phyloP scores from a whole-genome alignment of 169 alveolate genomes.

The Cryptosporidium ryanae region DNA sequence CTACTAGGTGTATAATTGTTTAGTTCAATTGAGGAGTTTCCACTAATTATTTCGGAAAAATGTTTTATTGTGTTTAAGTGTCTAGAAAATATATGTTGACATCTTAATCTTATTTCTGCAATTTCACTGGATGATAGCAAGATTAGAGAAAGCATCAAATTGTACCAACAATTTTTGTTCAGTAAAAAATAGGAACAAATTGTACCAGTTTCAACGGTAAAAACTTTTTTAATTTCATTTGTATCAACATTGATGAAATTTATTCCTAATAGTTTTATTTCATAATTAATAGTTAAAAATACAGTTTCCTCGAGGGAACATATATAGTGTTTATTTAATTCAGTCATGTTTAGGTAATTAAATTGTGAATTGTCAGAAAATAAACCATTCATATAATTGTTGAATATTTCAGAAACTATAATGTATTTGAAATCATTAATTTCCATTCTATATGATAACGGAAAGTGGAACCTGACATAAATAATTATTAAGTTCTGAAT shows the following conservation, averaged over 20 bases:
- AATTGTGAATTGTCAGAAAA: too few species aligned
- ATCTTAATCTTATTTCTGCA: background rate
- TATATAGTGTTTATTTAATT: background rate
- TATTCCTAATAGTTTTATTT: background rate
- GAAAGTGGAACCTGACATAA: slow-evolving; percentile 11
- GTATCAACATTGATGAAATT: background rate
- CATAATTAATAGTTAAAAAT: slow-evolving; percentile 1
- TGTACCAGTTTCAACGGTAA: background rate
- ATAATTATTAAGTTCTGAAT: slow-evolving; percentile 10
- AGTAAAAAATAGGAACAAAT: background rate
- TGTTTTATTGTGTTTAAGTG: background rate
- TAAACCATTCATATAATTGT: background rate
- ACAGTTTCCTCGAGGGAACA: slow-evolving; percentile 6
- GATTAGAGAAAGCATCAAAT: slow-evolving; percentile 23
- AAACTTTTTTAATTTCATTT: too few species aligned
- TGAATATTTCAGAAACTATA: background rate
- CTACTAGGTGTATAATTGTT: background rate
- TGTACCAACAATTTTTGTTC: slow-evolving; percentile 32
- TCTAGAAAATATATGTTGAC: background rate
- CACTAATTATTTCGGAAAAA: background rate
- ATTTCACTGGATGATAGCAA: slow-evolving; percentile 12
- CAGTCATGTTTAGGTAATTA: background rate
- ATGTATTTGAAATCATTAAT: background rate
- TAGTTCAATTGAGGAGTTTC: background rate
- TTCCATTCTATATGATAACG: background rate